Evolutionary conservation across 139 green algal genomes (phyloP).

Genomic region (Chlamydomonas asymmetrica): DNA sequence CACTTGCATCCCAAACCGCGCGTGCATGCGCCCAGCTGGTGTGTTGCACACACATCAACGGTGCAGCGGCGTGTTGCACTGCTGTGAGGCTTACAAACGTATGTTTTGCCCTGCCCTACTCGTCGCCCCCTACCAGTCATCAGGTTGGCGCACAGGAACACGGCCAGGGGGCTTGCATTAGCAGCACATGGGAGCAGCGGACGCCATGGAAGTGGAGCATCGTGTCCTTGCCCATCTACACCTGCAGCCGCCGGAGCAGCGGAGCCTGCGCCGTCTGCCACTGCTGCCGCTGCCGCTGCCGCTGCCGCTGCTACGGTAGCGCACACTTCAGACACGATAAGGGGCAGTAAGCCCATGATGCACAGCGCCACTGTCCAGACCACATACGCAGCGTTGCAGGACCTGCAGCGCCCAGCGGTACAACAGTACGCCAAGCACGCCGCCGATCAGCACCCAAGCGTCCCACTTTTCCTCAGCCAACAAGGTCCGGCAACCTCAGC

Average conservation of each 20-base stretch:
- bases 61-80: too few relatives aligned
- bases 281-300: constrained; percentile 9
- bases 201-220: background rate
- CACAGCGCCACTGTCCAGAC: constrained; percentile 71
- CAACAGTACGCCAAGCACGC: background rate
- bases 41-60: too few relatives aligned
- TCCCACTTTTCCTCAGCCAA: too few relatives aligned
- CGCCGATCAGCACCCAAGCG: background rate
- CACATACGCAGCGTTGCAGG: constrained; percentile 81
- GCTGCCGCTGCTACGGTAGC: background rate
- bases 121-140: constrained; percentile 69
- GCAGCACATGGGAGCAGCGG: constrained; percentile 34
- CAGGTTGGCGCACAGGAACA: constrained; percentile 84
- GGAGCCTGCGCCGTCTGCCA: background rate
- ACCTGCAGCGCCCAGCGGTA: constrained; percentile 35
- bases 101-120: constrained; percentile 26
- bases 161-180: constrained; percentile 56
- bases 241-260: background rate
- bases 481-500: too few relatives aligned
- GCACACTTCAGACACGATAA: constrained; percentile 2
- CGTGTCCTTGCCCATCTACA: background rate
- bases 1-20: too few relatives aligned
- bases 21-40: too few relatives aligned
- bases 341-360: constrained; percentile 36
- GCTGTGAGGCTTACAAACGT: too few relatives aligned